Conservation (phyloP, 1,139 yeast species). For the Saccharomyces pastorianus region DNA sequence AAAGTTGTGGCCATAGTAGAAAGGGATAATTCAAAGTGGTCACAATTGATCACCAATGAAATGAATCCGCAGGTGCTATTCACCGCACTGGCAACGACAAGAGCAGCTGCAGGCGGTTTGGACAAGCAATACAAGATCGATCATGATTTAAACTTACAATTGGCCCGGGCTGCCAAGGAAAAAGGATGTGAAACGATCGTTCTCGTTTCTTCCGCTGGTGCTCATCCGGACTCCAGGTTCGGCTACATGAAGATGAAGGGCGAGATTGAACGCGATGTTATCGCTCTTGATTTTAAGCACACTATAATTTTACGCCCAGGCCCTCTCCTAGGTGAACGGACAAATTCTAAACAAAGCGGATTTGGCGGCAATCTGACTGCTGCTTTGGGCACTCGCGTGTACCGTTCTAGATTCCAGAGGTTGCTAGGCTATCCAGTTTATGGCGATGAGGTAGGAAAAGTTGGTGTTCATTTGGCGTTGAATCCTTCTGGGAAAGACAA, state of each 20-base stretch:
- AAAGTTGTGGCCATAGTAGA: constrained; percentile 28
- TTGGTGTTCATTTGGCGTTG: constrained; percentile 35
- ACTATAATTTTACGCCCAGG: constrained; percentile 72
- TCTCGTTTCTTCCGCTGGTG: constrained; percentile 54
- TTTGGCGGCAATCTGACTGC: constrained; percentile 29
- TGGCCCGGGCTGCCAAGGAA: constrained; percentile 63
- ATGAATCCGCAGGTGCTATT: constrained; percentile 34
- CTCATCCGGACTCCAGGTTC: constrained; percentile 45
- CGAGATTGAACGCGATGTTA: constrained; percentile 51
- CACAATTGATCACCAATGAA: constrained; percentile 21
- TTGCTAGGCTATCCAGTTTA: constrained; percentile 36
- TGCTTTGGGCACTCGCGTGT: constrained; percentile 32
- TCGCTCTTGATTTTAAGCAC: constrained; percentile 51
- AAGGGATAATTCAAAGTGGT: constrained; percentile 39
- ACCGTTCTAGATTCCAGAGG: constrained; percentile 33
- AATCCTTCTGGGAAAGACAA: constrained; percentile 13
- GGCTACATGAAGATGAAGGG: constrained; percentile 58
- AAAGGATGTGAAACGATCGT: constrained; percentile 59
- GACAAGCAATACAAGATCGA: constrained; percentile 62
- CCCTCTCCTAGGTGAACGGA: constrained; percentile 51
- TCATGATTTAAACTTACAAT: constrained; percentile 53
- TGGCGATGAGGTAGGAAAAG: constrained; percentile 45
- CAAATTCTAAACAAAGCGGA: constrained; percentile 34
- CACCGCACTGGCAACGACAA: constrained; percentile 71
- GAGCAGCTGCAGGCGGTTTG: constrained; percentile 59